A percentile compares a stretch with the other conserved stretches of the same genome.
Evolutionary conservation across 129 eudicot genomes (phyloP).

Genomic region (Centaurea solstitialis): DNA sequence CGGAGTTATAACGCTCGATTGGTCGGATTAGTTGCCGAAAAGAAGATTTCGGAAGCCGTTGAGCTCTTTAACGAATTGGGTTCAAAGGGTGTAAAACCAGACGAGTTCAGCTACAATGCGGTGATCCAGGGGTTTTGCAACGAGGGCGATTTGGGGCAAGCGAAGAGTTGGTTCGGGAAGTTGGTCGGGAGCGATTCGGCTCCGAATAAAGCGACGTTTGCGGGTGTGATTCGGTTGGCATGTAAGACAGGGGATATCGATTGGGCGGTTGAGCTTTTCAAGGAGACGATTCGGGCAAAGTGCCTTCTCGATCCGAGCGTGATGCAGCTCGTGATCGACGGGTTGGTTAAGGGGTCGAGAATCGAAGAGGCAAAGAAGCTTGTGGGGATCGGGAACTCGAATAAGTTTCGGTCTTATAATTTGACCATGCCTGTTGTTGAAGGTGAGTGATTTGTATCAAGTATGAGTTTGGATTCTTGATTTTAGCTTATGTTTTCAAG

Average conservation of each 20-base stretch:
- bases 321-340: slow-evolving; percentile 50
- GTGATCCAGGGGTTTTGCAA: slow-evolving; percentile 46
- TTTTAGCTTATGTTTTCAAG: slow-evolving; percentile 12
- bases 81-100: slow-evolving; percentile 35
- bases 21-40: slow-evolving; percentile 39
- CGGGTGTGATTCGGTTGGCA: slow-evolving; percentile 33
- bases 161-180: slow-evolving; percentile 44
- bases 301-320: slow-evolving; percentile 24
- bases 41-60: slow-evolving; percentile 40
- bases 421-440: slow-evolving; percentile 29
- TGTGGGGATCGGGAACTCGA: slow-evolving; percentile 44
- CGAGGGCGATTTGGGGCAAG: slow-evolving; percentile 39
- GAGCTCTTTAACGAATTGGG: slow-evolving; percentile 39
- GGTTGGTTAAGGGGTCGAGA: slow-evolving; percentile 44
- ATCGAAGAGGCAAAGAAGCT: slow-evolving; percentile 49
- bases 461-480: neutral
- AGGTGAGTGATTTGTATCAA: slow-evolving; percentile 10
- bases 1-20: slow-evolving; percentile 53
- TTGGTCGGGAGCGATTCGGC: slow-evolving; percentile 28
- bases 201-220: slow-evolving; percentile 42
- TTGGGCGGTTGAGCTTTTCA: slow-evolving; percentile 47
- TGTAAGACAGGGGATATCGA: slow-evolving; percentile 47
- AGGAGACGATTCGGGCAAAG: slow-evolving; percentile 25
- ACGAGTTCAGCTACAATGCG: slow-evolving; percentile 42
- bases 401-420: slow-evolving; percentile 25